A percentile compares a stretch with the other conserved stretches of the same genome.
Evolutionary conservation across 78 protist genomes (phyloP).

Genomic region (Dictyostelium firmibasis): DNA sequence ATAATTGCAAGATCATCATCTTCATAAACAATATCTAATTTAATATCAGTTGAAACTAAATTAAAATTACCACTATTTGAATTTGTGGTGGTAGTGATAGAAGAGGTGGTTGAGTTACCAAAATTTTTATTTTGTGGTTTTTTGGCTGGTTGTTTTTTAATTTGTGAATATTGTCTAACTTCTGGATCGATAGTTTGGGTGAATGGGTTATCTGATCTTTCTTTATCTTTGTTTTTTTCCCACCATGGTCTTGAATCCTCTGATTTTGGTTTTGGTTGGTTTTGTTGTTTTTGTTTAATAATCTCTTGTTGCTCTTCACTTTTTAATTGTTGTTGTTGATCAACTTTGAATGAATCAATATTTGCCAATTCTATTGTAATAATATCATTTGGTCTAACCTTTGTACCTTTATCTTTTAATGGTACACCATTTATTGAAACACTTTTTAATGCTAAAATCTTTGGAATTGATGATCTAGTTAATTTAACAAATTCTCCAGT

Average conservation of each 20-base stretch:
- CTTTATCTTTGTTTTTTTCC: background rate
- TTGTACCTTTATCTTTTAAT: slow-evolving; percentile 31
- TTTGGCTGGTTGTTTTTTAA: background rate
- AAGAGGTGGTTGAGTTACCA: background rate
- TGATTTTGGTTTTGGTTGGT: background rate
- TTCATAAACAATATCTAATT: slow-evolving; percentile 15
- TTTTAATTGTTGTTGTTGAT: background rate
- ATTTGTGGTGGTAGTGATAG: background rate
- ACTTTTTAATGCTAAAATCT: background rate
- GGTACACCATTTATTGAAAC: slow-evolving; percentile 11
- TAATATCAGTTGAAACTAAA: slow-evolving; percentile 27
- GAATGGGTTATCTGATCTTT: background rate
- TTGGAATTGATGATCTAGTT: slow-evolving; percentile 27
- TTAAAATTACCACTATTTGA: background rate
- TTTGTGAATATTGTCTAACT: background rate
- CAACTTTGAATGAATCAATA: slow-evolving; percentile 14
- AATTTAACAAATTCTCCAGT: slow-evolving; percentile 18
- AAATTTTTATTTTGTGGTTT: background rate
- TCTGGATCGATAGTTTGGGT: background rate
- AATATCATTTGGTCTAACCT: slow-evolving; percentile 31
- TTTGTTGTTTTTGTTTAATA: background rate
- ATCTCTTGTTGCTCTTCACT: background rate
- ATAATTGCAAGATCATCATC: slow-evolving; percentile 37
- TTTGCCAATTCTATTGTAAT: background rate
- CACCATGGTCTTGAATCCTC: background rate